A percentile compares a stretch with the other conserved stretches of the same genome.
Conservation (phyloP, 306 rosid species). For the Vigna trinervia region DNA sequence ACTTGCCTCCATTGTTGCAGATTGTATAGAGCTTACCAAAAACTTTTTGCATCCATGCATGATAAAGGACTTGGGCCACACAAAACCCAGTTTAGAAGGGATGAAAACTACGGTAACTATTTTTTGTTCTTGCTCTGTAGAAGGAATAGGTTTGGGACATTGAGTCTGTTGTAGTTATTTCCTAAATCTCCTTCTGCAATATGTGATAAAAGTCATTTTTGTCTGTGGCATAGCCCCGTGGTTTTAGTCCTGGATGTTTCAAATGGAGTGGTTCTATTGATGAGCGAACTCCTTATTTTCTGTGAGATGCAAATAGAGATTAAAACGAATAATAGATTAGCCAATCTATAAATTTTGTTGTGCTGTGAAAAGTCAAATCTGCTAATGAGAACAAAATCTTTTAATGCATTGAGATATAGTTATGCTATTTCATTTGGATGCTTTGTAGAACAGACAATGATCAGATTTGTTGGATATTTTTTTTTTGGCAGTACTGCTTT, state of each 20-base stretch:
- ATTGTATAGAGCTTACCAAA: slow-evolving; percentile 86
- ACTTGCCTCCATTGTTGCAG: slow-evolving; percentile 58
- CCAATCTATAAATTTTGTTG: not conserved
- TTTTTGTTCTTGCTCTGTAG: slow-evolving; percentile 24
- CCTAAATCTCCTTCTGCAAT: slow-evolving; percentile 13
- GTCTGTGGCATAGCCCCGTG: not conserved
- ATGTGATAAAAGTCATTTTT: not conserved
- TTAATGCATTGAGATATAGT: slow-evolving; percentile 20
- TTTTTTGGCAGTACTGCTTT: slow-evolving; percentile 82
- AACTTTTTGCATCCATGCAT: slow-evolving; percentile 86
- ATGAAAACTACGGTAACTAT: slow-evolving; percentile 79
- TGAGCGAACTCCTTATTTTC: slow-evolving; percentile 11
- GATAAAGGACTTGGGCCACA: slow-evolving; percentile 86
- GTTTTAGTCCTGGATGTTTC: slow-evolving; percentile 14
- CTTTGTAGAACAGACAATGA: slow-evolving; percentile 18
- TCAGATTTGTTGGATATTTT: slow-evolving; percentile 41
- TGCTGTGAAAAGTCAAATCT: slow-evolving; percentile 10
- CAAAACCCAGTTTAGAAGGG: slow-evolving; percentile 94
- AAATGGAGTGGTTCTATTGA: not conserved
- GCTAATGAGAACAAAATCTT: slow-evolving; percentile 27
- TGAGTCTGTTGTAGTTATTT: slow-evolving; percentile 8
- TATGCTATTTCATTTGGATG: slow-evolving; percentile 27
- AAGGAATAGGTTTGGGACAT: not conserved
- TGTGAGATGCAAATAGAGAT: slow-evolving; percentile 32
- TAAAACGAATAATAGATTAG: not conserved